Evolutionary conservation across 2,329 filamentous ascomycete species (phyloP), one percentile per base, ranked within the genome.

Genomic region (Neofusicoccum kwambonambiense): DNA sequence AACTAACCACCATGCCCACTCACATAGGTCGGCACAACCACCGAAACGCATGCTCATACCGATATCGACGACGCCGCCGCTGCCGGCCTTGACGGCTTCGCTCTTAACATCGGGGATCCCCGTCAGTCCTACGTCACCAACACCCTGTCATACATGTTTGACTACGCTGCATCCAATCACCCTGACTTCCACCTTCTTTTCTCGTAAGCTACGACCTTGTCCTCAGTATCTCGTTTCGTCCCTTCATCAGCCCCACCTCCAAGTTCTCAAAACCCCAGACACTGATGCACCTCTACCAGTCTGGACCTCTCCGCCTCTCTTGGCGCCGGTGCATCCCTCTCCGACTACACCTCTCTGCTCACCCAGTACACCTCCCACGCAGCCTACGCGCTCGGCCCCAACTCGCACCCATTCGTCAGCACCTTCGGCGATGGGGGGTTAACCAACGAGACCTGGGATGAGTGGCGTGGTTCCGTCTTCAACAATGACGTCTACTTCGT

Each of bases 341-440:
- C 42, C 31, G 56, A 60, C 56, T 60, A 37, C 41, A 34, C 42
- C 31, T 11, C 56, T 7, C 56, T 60, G 9, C 56, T 60, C 11
- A 19, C 15, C 31, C 41, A 60, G 31, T 60, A 60, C 56, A 37
- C 27, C 2, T 5, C 27, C 7, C 56, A 60, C 42, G 41, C 56
- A 4, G 27, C 56, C 9, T 60, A 60, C 56, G 41, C 41, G 7
- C 27, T 22, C 45, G 70, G 70, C 12, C 49, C 69, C n/a, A 68
- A 71, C 52, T 65, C 69, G 12, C 47, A 65, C 11, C 75, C 76
- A 3, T 68, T 78, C 11, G 70, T 78, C 42, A 72, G 70, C 19
- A 74, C 75, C 34, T 77, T 70, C 66, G 69, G 69, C 27, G 70
- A 70, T 13, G 73, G 69, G 19, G 58, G 45, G 27, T 65, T 72